A percentile compares a stretch with the other conserved stretches of the same genome.
Evolutionary conservation across 2,329 filamentous ascomycete species (phyloP).

Genomic region (Pestalotiopsis sp.): DNA sequence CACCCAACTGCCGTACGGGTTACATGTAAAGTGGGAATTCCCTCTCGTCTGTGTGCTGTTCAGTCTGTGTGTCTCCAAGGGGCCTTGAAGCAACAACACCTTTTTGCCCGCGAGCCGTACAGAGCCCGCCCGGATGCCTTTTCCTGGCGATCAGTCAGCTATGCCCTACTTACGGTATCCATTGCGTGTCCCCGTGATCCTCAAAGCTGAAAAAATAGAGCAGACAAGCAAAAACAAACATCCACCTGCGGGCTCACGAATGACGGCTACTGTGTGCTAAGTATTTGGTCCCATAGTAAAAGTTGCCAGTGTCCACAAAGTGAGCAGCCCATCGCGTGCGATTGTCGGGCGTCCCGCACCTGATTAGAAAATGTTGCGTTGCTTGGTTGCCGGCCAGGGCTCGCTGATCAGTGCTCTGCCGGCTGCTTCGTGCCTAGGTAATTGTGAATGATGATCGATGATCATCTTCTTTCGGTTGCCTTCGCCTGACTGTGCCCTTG

Average conservation of each 20-base stretch:
- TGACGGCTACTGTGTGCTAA: not conserved
- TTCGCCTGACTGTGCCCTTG: not conserved
- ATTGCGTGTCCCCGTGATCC: no score
- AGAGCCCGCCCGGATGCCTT: no score
- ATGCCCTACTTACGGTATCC: no score
- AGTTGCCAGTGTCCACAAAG: not conserved
- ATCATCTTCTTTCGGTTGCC: not conserved
- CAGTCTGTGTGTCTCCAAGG: no score
- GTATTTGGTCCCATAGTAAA: not conserved
- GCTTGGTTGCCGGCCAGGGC: not conserved
- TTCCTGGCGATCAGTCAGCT: no score
- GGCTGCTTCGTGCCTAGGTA: not conserved
- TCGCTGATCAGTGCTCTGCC: not conserved
- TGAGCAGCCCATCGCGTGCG: not conserved
- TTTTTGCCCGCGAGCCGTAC: no score
- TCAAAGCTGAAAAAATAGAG: no score
- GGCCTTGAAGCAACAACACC: no score
- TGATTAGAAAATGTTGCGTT: not conserved
- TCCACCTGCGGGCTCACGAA: not conserved
- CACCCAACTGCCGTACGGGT: no score
- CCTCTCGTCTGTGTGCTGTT: no score
- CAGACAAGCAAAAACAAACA: not conserved
- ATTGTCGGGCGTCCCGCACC: not conserved
- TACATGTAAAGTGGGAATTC: no score
- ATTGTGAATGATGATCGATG: not conserved